These are phyloP conservation scores for Aeschynomene evenia DNA, from an alignment of 306 rosid genomes.

Conservation along the genomic window DNA sequence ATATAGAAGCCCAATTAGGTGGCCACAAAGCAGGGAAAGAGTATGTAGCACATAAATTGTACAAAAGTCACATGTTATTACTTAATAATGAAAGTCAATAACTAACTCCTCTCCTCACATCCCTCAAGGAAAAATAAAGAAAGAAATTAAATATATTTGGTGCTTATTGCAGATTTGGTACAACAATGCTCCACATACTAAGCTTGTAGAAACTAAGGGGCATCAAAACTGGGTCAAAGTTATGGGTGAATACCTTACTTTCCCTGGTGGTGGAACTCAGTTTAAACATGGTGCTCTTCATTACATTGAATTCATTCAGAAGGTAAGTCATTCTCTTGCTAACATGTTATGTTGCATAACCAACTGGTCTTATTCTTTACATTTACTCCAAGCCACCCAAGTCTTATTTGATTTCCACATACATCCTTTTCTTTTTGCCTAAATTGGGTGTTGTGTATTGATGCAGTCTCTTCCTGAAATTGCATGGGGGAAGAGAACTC, in stretches of 20 bases:
- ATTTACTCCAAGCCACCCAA: neutral
- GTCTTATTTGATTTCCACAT: constrained; percentile 7
- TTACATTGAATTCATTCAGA: constrained; percentile 79
- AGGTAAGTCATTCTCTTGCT: constrained; percentile 45
- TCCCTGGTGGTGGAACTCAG: constrained; percentile 97
- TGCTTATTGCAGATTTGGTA: constrained; percentile 76
- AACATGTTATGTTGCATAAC: constrained; percentile 3
- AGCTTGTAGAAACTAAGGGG: constrained; percentile 74
- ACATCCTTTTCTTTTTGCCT: neutral
- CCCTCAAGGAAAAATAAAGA: neutral
- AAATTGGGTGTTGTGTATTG: constrained; percentile 12
- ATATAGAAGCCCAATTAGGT: constrained; percentile 58
- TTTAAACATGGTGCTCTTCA: constrained; percentile 82
- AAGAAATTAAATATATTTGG: constrained; percentile 31
- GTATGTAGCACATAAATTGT: constrained; percentile 34
- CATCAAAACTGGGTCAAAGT: constrained; percentile 96
- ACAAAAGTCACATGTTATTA: neutral
- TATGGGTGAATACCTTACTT: constrained; percentile 67
- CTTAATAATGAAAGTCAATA: constrained; percentile 31
- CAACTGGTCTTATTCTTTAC: constrained; percentile 1
- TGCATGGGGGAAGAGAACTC: constrained; percentile 87
- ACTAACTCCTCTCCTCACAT: neutral
- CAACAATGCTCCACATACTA: constrained; percentile 69
- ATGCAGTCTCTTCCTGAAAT: constrained; percentile 66
- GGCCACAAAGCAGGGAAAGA: constrained; percentile 90